Percentiles rank a stretch among this genome's conserved stretches.
These are phyloP conservation scores for Conidiobolus incongruus DNA, from an alignment of 371 early-diverging fungal genomes.

Conservation along the genomic window DNA sequence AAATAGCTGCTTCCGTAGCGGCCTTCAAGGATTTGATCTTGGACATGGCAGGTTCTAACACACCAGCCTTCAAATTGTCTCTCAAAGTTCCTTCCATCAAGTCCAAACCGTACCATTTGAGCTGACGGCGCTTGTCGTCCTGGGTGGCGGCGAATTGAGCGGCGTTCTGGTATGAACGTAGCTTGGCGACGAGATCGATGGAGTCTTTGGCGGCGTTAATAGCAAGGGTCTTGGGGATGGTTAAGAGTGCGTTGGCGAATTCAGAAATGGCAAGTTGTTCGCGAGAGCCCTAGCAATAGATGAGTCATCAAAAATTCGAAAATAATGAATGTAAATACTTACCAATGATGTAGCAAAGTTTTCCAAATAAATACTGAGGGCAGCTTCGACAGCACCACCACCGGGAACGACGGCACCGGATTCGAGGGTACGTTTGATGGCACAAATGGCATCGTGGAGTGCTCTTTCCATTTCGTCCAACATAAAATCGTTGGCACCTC, in stretches of 20 bases:
- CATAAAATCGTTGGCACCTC: slow-evolving; percentile 98
- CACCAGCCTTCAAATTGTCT: slow-evolving; percentile 92
- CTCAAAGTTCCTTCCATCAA: slow-evolving; percentile 82
- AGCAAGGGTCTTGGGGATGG: slow-evolving; percentile 95
- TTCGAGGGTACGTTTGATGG: slow-evolving; percentile 96
- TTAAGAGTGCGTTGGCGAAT: slow-evolving; percentile 91
- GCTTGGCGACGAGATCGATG: slow-evolving; percentile 86
- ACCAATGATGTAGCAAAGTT: slow-evolving; percentile 84
- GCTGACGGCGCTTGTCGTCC: slow-evolving; percentile 40
- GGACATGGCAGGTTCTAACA: slow-evolving; percentile 97
- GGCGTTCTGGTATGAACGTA: slow-evolving; percentile 86
- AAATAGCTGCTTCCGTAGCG: slow-evolving; percentile 99
- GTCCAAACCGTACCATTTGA: slow-evolving; percentile 90
- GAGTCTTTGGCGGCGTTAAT: slow-evolving; percentile 98
- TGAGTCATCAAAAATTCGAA: neutral
- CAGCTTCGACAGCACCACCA: slow-evolving; percentile 98
- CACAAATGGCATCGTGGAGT: slow-evolving; percentile 93
- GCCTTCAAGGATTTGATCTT: slow-evolving; percentile 97
- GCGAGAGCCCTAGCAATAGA: slow-evolving; percentile 26
- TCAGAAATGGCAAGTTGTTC: slow-evolving; percentile 97
- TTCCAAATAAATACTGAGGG: slow-evolving; percentile 94
- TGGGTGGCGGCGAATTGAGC: slow-evolving; percentile 40
- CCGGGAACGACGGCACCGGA: slow-evolving; percentile 96
- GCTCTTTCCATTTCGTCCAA: slow-evolving; percentile 99
- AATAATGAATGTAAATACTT: slow-evolving; percentile 7